Conservation (phyloP, 1,139 yeast species). For the Saccharomycopsis hybrid region DNA sequence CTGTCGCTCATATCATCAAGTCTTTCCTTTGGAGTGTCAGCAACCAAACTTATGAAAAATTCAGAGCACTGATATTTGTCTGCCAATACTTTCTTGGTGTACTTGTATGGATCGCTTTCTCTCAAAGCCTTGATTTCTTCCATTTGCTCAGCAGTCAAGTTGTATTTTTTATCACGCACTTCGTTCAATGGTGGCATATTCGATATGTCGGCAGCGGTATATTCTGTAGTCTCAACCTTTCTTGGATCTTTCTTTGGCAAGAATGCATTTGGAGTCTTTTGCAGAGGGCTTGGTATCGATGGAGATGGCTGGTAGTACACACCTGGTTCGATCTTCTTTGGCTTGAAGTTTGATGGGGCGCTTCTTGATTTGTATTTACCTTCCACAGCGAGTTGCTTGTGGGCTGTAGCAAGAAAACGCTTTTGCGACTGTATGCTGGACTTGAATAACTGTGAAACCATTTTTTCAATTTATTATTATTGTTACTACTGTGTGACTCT, state of each 20-base stretch:
- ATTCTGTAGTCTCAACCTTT: constrained; percentile 31
- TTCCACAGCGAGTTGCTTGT: constrained; percentile 6
- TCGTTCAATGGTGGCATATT: constrained; percentile 45
- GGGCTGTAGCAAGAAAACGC: background rate
- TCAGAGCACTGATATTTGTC: constrained; percentile 53
- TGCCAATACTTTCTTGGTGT: constrained; percentile 67
- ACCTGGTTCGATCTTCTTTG: constrained; percentile 29
- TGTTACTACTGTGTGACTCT: no score
- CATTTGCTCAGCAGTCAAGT: constrained; percentile 55
- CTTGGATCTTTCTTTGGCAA: constrained; percentile 63
- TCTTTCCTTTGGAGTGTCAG: constrained; percentile 37
- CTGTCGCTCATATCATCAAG: constrained; percentile 38
- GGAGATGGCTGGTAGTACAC: constrained; percentile 44
- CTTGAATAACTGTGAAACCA: no score
- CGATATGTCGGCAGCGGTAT: constrained; percentile 32
- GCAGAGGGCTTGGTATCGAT: constrained; percentile 32
- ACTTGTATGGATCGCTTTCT: constrained; percentile 49
- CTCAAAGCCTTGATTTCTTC: constrained; percentile 58
- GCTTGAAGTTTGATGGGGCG: constrained; percentile 33
- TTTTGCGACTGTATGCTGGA: background rate
- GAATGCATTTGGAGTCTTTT: constrained; percentile 62
- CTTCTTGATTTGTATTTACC: constrained; percentile 30
- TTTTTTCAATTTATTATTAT: no score
- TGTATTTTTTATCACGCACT: constrained; percentile 45
- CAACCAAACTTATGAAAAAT: constrained; percentile 47